phyloP scores from a whole-genome alignment of 495 filamentous ascomycete genomes.

The Penicillium flavigenum region DNA sequence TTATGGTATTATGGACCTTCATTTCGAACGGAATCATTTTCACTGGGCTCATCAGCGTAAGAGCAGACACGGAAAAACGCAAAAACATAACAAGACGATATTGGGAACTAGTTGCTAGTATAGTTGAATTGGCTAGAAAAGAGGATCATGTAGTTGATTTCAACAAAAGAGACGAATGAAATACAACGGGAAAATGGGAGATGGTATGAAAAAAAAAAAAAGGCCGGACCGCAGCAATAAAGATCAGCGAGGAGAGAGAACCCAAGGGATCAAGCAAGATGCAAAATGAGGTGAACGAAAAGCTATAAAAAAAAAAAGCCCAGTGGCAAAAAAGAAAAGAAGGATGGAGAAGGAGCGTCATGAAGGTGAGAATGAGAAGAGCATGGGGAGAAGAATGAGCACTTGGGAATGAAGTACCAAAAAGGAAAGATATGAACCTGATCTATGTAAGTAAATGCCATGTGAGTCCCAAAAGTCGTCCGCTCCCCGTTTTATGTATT shows the following conservation, averaged over 20 bases:
- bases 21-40: constrained; percentile 4
- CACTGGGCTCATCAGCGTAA: constrained; percentile 6
- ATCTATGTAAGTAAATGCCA: constrained; percentile 50
- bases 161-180: constrained; percentile 42
- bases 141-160: constrained; percentile 38
- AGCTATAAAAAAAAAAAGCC: constrained; percentile 21
- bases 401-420: constrained; percentile 15
- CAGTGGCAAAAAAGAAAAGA: constrained; percentile 13
- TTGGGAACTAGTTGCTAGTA: constrained; percentile 34
- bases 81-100: constrained; percentile 18
- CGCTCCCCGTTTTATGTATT: constrained; percentile 48
- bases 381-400: constrained; percentile 15
- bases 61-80: constrained; percentile 4
- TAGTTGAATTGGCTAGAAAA: constrained; percentile 41
- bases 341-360: constrained; percentile 25
- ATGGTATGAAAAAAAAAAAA: constrained; percentile 39
- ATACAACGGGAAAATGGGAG: constrained; percentile 36
- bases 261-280: constrained; percentile 23
- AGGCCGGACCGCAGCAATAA: constrained; percentile 30
- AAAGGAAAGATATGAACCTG: constrained; percentile 43
- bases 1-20: not conserved
- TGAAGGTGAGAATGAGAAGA: constrained; percentile 15
- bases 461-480: constrained; percentile 48
- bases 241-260: constrained; percentile 26
- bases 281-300: constrained; percentile 20